These are phyloP conservation scores for Fistulifera solaris DNA, from an alignment of 108 stramenopile species.

Conservation along the genomic window DNA sequence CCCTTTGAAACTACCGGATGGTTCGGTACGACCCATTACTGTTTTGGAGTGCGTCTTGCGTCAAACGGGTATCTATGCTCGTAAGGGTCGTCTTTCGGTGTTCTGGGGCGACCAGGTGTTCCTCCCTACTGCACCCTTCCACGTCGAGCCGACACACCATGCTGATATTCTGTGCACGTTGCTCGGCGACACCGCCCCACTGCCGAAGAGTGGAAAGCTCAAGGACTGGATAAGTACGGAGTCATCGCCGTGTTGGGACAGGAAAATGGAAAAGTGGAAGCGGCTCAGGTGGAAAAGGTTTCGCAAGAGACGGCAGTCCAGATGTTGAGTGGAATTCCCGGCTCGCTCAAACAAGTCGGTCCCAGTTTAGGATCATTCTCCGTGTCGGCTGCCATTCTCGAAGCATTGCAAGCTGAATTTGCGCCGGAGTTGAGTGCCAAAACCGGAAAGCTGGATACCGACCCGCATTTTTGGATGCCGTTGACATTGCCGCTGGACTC, in stretches of 20 bases:
- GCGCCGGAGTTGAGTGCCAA: conserved; percentile 66
- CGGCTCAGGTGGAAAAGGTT: conserved; percentile 99
- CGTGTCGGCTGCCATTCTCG: conserved; percentile 74
- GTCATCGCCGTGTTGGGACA: conserved; percentile 84
- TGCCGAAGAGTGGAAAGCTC: conserved; percentile 82
- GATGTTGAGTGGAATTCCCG: conserved; percentile 76
- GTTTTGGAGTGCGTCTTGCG: conserved; percentile 96
- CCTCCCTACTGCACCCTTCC: conserved; percentile 73
- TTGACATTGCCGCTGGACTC: conserved; percentile 78
- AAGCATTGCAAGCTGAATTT: conserved; percentile 83
- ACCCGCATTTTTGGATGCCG: conserved; percentile 99
- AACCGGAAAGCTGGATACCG: conserved; percentile 82
- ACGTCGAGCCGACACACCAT: conserved; percentile 84
- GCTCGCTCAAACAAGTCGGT: conserved; percentile 86
- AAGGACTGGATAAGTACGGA: conserved; percentile 96
- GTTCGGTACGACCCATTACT: conserved; percentile 66
- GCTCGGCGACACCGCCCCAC: conserved; percentile 80
- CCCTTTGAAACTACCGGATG: conserved; percentile 38
- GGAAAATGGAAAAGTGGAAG: conserved; percentile 52
- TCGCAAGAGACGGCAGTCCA: conserved; percentile 89
- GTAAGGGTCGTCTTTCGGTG: conserved; percentile 88
- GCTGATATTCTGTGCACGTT: conserved; percentile 96
- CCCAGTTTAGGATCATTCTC: conserved; percentile 92
- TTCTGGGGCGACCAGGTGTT: conserved; percentile 99
- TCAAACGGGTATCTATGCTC: conserved; percentile 96